Base-by-base conservation (phyloP, 192 early-diverging fungal genomes). In the Mortierella hygrophila region DNA sequence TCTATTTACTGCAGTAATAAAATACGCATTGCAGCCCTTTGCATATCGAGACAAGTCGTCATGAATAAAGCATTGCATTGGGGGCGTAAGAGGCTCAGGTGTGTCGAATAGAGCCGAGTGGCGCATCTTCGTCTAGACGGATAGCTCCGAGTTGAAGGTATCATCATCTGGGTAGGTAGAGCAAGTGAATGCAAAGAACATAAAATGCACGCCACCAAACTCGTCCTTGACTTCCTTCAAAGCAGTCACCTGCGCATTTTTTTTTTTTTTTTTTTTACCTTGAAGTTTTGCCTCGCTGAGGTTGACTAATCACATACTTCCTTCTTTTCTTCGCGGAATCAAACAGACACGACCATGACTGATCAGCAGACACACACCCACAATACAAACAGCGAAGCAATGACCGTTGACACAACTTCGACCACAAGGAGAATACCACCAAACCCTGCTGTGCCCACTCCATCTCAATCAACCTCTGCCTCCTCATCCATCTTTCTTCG, bases 401-500 rank as follows among this genome's bases (percentile, higher is more conserved):
- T 57, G 55, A 23, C 68, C 10, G n/a, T 70, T 20, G 35, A 38
- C 38, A 6, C 38, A 21, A 40, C 68, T 26, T 4, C 26, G 4
- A 35, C 35, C 68, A 11, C 68, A 26, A 38, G 29, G 29, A 68
- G 13, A 32, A 3, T 38, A 20, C 68, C 68, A 4, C 38, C 29
- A 20, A 38, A 40, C 38, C 68, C 38, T 9, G 29, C 35, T 18
- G 68, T 38, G 68, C 29, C 68, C 37, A 21, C 26, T 20, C 13
- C 26, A 37, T 69, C 38, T 10, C 68, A 38, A n/a, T 69, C 29
- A 15, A 37, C 35, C 1, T 69, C 68, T 11, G 18, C 35, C 4
- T 69, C 68, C 37, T 37, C 80, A 7, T 70, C 80, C 40, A 82
- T 63, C 38, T 75, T 82, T 40, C 65, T 68, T 16, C 29, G 42